Conservation (phyloP, 31 red algal genomes). For the Endocladia muricata region DNA sequence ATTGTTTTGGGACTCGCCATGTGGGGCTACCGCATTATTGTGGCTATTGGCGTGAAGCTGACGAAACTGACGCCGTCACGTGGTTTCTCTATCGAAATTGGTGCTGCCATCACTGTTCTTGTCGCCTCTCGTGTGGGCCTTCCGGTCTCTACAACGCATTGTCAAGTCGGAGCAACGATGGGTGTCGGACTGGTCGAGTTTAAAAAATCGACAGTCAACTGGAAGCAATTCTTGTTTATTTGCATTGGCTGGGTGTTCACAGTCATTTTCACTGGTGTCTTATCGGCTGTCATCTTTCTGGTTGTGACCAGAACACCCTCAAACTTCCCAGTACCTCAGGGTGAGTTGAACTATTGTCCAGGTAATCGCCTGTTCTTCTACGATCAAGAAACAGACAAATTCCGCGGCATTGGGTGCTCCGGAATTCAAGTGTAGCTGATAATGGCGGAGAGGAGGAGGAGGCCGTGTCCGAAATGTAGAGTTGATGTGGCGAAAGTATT, state of each 20-base stretch:
- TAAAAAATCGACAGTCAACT: constrained; percentile 74
- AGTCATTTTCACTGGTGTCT: constrained; percentile 55
- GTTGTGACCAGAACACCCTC: constrained; percentile 31
- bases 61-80: constrained; percentile 82
- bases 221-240: constrained; percentile 86
- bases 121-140: constrained; percentile 68
- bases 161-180: constrained; percentile 76
- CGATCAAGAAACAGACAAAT: constrained; percentile 16
- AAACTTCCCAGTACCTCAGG: constrained; percentile 22
- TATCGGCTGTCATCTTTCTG: constrained; percentile 59
- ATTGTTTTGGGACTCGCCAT: constrained; percentile 76
- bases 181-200: constrained; percentile 77
- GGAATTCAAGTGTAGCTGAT: constrained; percentile 6
- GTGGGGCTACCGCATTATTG: constrained; percentile 81
- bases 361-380: constrained; percentile 58
- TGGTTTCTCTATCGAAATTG: constrained; percentile 79
- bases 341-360: constrained; percentile 62
- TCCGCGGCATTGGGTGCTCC: constrained; percentile 70
- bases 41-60: constrained; percentile 78
- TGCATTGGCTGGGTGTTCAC: constrained; percentile 82
- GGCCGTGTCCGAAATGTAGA: not conserved
- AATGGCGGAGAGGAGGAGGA: not conserved
- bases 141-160: constrained; percentile 80
- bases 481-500: too few species aligned
- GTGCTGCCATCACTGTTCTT: constrained; percentile 68